phyloP scores from a whole-genome alignment of 2,329 filamentous ascomycete species.

The Sphaerulina musiva region DNA sequence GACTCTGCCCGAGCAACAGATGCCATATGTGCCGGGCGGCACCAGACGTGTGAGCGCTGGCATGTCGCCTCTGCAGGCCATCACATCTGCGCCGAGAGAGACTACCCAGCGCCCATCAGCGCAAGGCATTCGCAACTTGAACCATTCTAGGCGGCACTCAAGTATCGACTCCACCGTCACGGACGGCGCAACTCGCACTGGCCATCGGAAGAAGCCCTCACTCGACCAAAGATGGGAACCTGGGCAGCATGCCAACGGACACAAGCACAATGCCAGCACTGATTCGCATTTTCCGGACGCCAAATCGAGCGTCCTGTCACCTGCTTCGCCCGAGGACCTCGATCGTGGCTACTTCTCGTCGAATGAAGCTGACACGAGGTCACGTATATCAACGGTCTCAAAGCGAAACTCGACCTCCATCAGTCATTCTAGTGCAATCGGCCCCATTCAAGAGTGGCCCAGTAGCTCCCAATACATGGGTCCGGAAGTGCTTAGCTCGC shows the following conservation, averaged over 20 bases:
- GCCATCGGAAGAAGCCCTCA: slow-evolving; percentile 52
- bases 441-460: slow-evolving; percentile 49
- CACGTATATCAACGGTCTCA: slow-evolving; percentile 54
- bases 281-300: slow-evolving; percentile 23
- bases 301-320: slow-evolving; percentile 29
- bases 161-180: slow-evolving; percentile 64
- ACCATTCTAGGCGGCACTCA: slow-evolving; percentile 81
- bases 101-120: slow-evolving; percentile 32
- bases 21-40: slow-evolving; percentile 7
- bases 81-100: slow-evolving; percentile 32
- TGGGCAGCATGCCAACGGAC: slow-evolving; percentile 21
- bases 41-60: slow-evolving; percentile 27
- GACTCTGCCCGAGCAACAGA: slow-evolving; percentile 8
- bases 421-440: slow-evolving; percentile 13
- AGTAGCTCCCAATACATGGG: slow-evolving; percentile 47
- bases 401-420: slow-evolving; percentile 53
- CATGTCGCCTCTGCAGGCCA: slow-evolving; percentile 29
- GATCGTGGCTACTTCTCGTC: slow-evolving; percentile 94
- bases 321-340: slow-evolving; percentile 49
- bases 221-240: slow-evolving; percentile 52
- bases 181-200: slow-evolving; percentile 24
- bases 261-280: slow-evolving; percentile 23
- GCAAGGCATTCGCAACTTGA: slow-evolving; percentile 45
- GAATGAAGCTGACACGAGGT: slow-evolving; percentile 60
- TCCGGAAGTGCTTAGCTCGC: slow-evolving; percentile 13